Conservation (phyloP, 1,284 basidiomycete species). For the Hortiboletus rubellus region DNA sequence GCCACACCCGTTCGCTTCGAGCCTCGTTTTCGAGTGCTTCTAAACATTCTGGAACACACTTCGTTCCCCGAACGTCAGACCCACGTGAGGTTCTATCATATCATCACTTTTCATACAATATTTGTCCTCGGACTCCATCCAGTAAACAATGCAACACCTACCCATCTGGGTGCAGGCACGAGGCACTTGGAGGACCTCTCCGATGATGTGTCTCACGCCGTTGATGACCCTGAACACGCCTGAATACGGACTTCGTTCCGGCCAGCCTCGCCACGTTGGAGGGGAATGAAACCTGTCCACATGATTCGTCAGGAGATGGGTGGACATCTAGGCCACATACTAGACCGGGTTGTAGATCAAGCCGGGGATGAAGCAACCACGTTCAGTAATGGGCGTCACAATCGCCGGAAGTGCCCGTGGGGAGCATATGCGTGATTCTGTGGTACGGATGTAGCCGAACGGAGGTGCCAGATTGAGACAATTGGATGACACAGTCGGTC, state of each 20-base stretch:
- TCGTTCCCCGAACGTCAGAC: not conserved
- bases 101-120: slow-evolving; percentile 18
- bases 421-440: slow-evolving; percentile 11
- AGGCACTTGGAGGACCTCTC: slow-evolving; percentile 22
- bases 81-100: slow-evolving; percentile 27
- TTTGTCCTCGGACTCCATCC: slow-evolving; percentile 33
- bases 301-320: not conserved
- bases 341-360: slow-evolving; percentile 2
- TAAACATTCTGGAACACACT: slow-evolving; percentile 24
- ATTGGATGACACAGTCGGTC: slow-evolving; percentile 12
- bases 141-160: slow-evolving; percentile 1
- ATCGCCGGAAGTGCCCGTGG: slow-evolving; percentile 26
- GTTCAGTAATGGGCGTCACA: slow-evolving; percentile 11
- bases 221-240: slow-evolving; percentile 26
- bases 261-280: slow-evolving; percentile 3
- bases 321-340: slow-evolving; percentile 1
- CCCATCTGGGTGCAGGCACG: slow-evolving; percentile 33
- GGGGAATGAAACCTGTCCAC: not conserved
- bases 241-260: slow-evolving; percentile 2
- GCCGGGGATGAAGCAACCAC: slow-evolving; percentile 1
- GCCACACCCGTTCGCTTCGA: slow-evolving; percentile 4
- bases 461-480: slow-evolving; percentile 29
- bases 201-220: slow-evolving; percentile 29
- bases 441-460: slow-evolving; percentile 28
- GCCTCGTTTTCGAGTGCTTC: slow-evolving; percentile 18